Evolutionary conservation across 768 basidiomycete species (phyloP), one percentile per base, ranked within the genome.

Genomic region (Boletus insuetus): DNA sequence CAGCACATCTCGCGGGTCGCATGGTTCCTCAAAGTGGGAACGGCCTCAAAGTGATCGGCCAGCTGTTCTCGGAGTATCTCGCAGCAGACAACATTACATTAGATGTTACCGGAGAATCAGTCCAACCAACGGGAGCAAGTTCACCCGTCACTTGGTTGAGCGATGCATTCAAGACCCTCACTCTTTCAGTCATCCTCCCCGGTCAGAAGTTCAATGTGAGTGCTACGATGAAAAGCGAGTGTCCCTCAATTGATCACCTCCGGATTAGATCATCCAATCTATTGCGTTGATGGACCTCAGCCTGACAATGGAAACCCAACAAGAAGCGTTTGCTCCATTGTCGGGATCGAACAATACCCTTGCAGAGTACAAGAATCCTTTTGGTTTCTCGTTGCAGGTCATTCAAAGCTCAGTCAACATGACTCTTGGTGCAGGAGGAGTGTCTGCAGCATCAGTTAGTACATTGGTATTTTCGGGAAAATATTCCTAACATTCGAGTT

Each of bases 371-470:
- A 81, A 80, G 68, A 90, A 89, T 69, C 87, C 88, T 1, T 89
- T 89, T 65, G 87, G 87, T 4, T 90, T 90, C 71, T 81, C 83
- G 12, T 66, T 89, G 50, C 85, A 88, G 62, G 84, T 87, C 22
- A 67, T 83, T 12, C 75, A 80, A 58, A 73, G 82, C 3, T 76
- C 77, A 1, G 76, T 87, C 62, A 77, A 78, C 22, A 79, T 89
- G 58, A 74, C 75, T 45, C 68, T 90, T 44, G 73, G 70, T 17
- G 70, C 70, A 6, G 73, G 73, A 20, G 83, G 84, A 6, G 65
- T 73, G 26, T 71, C 82, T 53, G 75, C 81, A 37, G 85, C 85
- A 29, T 69, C 77, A 68, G 84, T 86, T 65, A 52, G 75, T 54
- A 14, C 20, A 24, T 35, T 43, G 46, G 22, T 29, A 17, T 34